Conservation (phyloP, 2,329 filamentous ascomycete genomes). For the Fusarium sp. region DNA sequence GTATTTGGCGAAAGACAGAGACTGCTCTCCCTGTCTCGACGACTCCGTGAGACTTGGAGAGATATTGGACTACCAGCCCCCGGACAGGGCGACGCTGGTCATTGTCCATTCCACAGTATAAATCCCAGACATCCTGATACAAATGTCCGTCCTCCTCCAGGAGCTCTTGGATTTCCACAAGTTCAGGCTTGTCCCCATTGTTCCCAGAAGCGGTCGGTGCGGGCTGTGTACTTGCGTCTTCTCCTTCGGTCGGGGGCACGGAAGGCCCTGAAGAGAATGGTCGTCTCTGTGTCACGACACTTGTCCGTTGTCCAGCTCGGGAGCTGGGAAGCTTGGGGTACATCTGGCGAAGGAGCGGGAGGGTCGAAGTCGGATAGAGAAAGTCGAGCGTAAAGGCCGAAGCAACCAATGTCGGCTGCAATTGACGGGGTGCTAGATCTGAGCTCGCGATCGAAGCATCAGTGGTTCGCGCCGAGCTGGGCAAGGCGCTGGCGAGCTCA, state of each 20-base stretch:
- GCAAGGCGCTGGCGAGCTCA: conserved; percentile 58
- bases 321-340: conserved; percentile 43
- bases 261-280: conserved; percentile 42
- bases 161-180: conserved; percentile 27
- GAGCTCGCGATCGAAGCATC: conserved; percentile 34
- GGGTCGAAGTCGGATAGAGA: conserved; percentile 60
- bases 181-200: background rate
- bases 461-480: conserved; percentile 45
- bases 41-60: conserved; percentile 55
- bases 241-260: conserved; percentile 2
- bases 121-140: conserved; percentile 56
- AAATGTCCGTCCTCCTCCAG: conserved; percentile 40
- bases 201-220: background rate
- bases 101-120: conserved; percentile 53
- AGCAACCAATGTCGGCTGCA: conserved; percentile 50
- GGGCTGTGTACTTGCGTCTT: background rate
- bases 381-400: conserved; percentile 67
- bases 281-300: conserved; percentile 34
- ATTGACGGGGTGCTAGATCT: conserved; percentile 37
- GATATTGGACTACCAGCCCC: conserved; percentile 51
- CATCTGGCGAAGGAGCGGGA: conserved; percentile 54
- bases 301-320: conserved; percentile 27
- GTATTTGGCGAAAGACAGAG: conserved; percentile 55
- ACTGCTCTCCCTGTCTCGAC: conserved; percentile 58
- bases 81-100: conserved; percentile 44